Percentiles rank a stretch among this genome's conserved stretches.
phyloP scores from a whole-genome alignment of 345 rosid genomes.

The Excoecaria agallocha region DNA sequence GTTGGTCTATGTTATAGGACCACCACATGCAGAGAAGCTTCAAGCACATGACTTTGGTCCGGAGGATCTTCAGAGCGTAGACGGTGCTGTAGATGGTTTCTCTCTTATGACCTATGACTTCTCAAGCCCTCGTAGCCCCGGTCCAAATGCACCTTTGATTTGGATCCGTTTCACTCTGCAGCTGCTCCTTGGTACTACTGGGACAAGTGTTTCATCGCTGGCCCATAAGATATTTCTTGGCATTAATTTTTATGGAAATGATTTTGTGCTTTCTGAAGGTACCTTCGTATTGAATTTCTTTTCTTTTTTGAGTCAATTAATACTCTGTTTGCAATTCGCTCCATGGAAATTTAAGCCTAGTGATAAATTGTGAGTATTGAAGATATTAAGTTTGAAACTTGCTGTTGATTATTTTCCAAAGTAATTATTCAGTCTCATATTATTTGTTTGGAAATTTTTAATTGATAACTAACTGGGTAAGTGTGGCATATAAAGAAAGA shows the following conservation, averaged over 20 bases:
- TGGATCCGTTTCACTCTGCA: slow-evolving; percentile 67
- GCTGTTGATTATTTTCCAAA: not conserved
- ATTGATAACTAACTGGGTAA: not conserved
- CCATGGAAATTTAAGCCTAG: not conserved
- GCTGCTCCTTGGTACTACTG: slow-evolving; percentile 51
- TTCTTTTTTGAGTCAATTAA: not conserved
- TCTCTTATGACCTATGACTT: slow-evolving; percentile 91
- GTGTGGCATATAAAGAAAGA: not conserved
- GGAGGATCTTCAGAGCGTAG: slow-evolving; percentile 61
- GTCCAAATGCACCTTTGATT: slow-evolving; percentile 87
- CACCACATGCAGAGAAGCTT: slow-evolving; percentile 67
- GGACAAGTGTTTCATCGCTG: slow-evolving; percentile 30
- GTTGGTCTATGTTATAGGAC: slow-evolving; percentile 77
- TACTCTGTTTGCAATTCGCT: slow-evolving; percentile 3
- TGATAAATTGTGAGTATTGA: not conserved
- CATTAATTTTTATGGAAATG: slow-evolving; percentile 88
- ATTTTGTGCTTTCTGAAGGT: slow-evolving; percentile 75
- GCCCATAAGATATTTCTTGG: slow-evolving; percentile 79
- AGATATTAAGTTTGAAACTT: not conserved
- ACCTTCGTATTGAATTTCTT: slow-evolving; percentile 9
- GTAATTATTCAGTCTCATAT: not conserved
- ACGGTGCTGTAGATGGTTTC: slow-evolving; percentile 82
- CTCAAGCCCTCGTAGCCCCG: slow-evolving; percentile 78
- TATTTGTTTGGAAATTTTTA: not conserved
- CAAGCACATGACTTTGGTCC: slow-evolving; percentile 77